phyloP scores from a whole-genome alignment of 2,329 filamentous ascomycete genomes.

The Alternaria tenuissima region DNA sequence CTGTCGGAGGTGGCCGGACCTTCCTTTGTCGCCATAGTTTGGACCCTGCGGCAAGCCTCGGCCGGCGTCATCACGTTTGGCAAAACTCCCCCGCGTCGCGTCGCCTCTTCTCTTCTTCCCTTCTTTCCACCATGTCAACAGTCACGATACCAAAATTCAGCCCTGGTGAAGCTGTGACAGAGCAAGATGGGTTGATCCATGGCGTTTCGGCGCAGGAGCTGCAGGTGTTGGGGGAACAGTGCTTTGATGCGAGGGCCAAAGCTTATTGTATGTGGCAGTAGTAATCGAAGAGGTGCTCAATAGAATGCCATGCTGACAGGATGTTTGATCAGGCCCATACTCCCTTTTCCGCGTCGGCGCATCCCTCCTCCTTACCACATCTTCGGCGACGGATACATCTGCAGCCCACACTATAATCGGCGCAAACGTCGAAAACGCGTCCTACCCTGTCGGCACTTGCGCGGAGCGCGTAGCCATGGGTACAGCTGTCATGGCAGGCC shows the following conservation, averaged over 20 bases:
- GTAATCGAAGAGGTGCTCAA: background rate
- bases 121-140: conserved; percentile 43
- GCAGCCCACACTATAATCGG: conserved; percentile 66
- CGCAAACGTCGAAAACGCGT: conserved; percentile 83
- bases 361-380: conserved; percentile 66
- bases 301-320: background rate
- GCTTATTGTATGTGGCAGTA: conserved; percentile 75
- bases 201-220: conserved; percentile 71
- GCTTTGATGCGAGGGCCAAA: conserved; percentile 74
- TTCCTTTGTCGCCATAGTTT: conserved; percentile 25
- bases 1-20: conserved; percentile 27
- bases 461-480: conserved; percentile 88
- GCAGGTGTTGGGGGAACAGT: conserved; percentile 66
- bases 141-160: conserved; percentile 37
- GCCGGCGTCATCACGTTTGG: conserved; percentile 12
- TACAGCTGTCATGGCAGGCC: conserved; percentile 73
- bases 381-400: conserved; percentile 49
- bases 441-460: conserved; percentile 94
- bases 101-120: conserved; percentile 27
- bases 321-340: conserved; percentile 70
- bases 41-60: conserved; percentile 23
- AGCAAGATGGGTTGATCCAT: conserved; percentile 55
- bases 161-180: conserved; percentile 38
- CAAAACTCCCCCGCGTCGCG: conserved; percentile 28
- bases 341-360: conserved; percentile 91